Conservation (phyloP, 169 alveolate genomes). For the Eimeria falciformis region DNA sequence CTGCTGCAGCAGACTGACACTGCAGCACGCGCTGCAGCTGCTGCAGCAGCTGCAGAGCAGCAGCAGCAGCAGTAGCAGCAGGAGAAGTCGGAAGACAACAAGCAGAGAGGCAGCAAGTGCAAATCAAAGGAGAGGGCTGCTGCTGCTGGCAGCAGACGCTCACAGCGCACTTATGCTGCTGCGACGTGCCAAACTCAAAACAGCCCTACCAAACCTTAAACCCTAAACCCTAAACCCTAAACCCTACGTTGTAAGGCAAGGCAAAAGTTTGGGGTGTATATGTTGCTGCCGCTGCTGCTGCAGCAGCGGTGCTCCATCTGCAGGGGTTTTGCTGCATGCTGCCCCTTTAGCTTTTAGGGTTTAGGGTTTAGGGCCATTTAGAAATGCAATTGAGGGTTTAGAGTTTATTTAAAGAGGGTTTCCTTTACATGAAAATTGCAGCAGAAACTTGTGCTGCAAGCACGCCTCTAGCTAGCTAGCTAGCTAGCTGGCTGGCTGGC, state of each 20-base stretch:
- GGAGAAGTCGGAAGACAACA: not conserved
- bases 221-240: constrained; percentile 58
- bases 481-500: not conserved
- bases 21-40: constrained; percentile 15
- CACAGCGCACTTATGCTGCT: constrained; percentile 40
- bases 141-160: constrained; percentile 31
- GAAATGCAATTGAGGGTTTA: too few relatives aligned
- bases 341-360: too few relatives aligned
- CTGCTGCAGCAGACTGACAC: constrained; percentile 4
- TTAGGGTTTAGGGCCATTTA: too few relatives aligned
- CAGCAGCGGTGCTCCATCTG: constrained; percentile 7
- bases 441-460: not conserved
- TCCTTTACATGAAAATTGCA: too few relatives aligned
- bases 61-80: not conserved
- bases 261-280: too few relatives aligned
- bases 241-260: not conserved
- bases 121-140: not conserved
- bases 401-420: too few relatives aligned
- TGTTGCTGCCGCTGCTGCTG: constrained; percentile 34
- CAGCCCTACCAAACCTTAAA: not conserved
- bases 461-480: constrained; percentile 16
- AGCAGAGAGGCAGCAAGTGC: not conserved
- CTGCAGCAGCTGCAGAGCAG: constrained; percentile 26
- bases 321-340: too few relatives aligned
- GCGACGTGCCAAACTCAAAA: constrained; percentile 31